phyloP scores from a whole-genome alignment of 2,329 filamentous ascomycete genomes.

The Aureobasidium leucospermi region DNA sequence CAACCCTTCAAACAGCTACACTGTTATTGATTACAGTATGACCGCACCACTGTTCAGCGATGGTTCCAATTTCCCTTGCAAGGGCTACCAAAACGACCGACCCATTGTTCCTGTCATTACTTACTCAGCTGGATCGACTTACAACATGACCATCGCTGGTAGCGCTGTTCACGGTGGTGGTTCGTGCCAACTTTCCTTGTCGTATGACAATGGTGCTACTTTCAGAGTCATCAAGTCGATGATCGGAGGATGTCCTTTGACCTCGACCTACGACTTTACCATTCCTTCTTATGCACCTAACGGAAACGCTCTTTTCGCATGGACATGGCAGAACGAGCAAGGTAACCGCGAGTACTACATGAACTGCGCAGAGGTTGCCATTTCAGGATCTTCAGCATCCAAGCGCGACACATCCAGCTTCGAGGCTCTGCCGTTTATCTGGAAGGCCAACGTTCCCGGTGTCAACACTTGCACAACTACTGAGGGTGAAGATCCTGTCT shows the following conservation, averaged over 20 bases:
- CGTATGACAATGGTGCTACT: constrained; percentile 61
- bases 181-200: constrained; percentile 68
- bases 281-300: constrained; percentile 57
- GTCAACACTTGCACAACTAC: constrained; percentile 34
- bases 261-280: constrained; percentile 55
- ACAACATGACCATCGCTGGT: constrained; percentile 59
- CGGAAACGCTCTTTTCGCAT: constrained; percentile 59
- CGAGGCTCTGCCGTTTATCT: constrained; percentile 33
- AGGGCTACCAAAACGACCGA: constrained; percentile 52
- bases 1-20: constrained; percentile 37
- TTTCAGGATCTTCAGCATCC: constrained; percentile 28
- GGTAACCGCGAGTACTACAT: constrained; percentile 83
- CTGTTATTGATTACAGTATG: constrained; percentile 61
- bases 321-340: constrained; percentile 46
- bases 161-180: constrained; percentile 58
- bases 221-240: constrained; percentile 64
- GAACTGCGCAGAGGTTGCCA: constrained; percentile 69
- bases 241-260: constrained; percentile 48
- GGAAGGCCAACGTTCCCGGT: constrained; percentile 35
- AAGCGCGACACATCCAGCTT: constrained; percentile 6
- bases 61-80: constrained; percentile 68
- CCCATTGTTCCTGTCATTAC: constrained; percentile 49
- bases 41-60: constrained; percentile 55
- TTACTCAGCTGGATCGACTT: constrained; percentile 55
- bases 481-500: constrained; percentile 33